Base-by-base conservation (phyloP, 495 filamentous ascomycete genomes). In the Podospora tetraspora region DNA sequence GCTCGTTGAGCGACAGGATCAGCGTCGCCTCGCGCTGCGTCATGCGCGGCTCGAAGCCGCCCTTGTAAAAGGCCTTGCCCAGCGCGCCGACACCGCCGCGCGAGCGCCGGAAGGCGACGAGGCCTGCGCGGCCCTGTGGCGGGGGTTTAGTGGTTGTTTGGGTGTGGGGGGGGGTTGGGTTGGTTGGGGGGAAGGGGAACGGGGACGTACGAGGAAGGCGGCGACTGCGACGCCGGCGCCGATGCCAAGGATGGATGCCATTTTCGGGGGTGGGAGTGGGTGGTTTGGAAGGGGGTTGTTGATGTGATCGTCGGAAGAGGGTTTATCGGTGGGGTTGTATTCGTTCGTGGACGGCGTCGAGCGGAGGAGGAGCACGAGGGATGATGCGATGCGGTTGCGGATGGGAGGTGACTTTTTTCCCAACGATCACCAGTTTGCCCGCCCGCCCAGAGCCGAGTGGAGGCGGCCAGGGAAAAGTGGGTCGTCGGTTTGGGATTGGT, bases 11-110 rank as follows among this genome's bases (percentile, higher is more conserved):
- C 73, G 96, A 90, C 63, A 99, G 82, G 64, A 99, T 98, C 76
- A 99, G 81, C 27, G 92, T 83, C 37, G 95, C 95, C 82, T 99
- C 95, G 70, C 90, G 87, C 69, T 89, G 85, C 77, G 88, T 97
- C 93, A 99, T 98, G 73, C 87, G 90, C 57, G 88, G 85, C 82
- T 98, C 95, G 77, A 99, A 99, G 34, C 95, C 95, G 73, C 95
- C 95, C 80, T 97, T 98, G 84, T 97, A 98, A 77, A 91, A 99
- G 32, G 91, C 88, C 78, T 91, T 91, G 69, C 95, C 94, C 66
- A 97, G 78, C n/a, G 87, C 86, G 68, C 88, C 88, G 66, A 89
- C 83, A 72, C 89, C 89, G 74, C 91, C 92, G 69, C 89, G 85
- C 64, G 90, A 97, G 66, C 91, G 88, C 59, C 93, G 90, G 74